Evolutionary conservation across 78 protist species (phyloP).

Genomic region (Planoprotostelium fungivorum): DNA sequence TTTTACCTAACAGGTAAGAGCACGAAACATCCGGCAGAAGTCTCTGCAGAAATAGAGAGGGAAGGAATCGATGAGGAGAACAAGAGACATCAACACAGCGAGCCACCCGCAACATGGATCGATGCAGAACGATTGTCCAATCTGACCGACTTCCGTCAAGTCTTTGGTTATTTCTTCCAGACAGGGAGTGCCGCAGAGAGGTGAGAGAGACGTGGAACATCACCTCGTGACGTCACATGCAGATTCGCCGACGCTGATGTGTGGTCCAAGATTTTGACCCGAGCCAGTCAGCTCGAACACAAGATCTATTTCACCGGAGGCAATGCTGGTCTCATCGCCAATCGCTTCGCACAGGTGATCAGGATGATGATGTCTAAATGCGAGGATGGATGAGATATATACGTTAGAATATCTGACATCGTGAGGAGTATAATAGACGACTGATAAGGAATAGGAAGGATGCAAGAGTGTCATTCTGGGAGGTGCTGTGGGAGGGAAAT

Average conservation of each 20-base stretch:
- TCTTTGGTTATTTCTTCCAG: neutral
- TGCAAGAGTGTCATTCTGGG: conserved; percentile 22
- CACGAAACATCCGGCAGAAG: neutral
- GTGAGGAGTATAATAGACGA: no score
- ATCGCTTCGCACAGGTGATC: conserved; percentile 4
- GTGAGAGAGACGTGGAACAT: neutral
- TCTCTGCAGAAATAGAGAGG: neutral
- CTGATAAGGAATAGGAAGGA: no score
- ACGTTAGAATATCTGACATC: no score
- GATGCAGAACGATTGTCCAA: neutral
- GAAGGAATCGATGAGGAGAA: neutral
- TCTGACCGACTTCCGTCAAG: neutral
- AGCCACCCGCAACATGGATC: neutral
- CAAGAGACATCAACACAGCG: conserved; percentile 4
- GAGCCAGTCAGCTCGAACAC: neutral
- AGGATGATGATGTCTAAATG: no score
- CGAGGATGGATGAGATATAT: no score
- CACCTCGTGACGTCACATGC: no score
- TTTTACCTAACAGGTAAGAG: neutral
- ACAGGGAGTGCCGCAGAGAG: conserved; percentile 56
- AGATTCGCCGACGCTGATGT: neutral
- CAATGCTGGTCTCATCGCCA: conserved; percentile 58
- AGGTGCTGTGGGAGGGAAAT: conserved; percentile 35
- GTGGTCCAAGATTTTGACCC: neutral
- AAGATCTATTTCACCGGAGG: conserved; percentile 45